Evolutionary conservation across 345 rosid genomes (phyloP).

Genomic region (Corchorus olitorius): DNA sequence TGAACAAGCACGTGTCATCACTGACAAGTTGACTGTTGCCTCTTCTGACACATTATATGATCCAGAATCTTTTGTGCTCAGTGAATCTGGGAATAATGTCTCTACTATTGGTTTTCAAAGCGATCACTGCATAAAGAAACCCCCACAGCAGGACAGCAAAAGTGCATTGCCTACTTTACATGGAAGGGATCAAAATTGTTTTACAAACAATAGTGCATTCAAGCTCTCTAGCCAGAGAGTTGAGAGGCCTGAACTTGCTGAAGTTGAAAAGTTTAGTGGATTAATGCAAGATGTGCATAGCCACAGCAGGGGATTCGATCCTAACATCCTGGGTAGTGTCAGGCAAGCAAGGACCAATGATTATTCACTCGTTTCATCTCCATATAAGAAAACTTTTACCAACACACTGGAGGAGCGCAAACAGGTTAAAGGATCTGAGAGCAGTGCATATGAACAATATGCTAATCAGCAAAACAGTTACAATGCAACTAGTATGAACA

Average conservation of each 20-base stretch:
- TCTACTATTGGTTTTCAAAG: conserved; percentile 21
- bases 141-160: conserved; percentile 28
- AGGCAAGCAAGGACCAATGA: conserved; percentile 23
- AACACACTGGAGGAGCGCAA: conserved; percentile 20
- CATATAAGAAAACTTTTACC: conserved; percentile 21
- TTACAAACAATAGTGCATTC: conserved; percentile 17
- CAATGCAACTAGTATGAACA: conserved; percentile 25
- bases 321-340: conserved; percentile 3
- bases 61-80: conserved; percentile 19
- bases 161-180: conserved; percentile 24
- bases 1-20: conserved; percentile 12
- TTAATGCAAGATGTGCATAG: conserved; percentile 4
- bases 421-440: conserved; percentile 25
- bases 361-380: conserved; percentile 15
- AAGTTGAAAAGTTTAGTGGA: conserved; percentile 22
- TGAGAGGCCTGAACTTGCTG: conserved; percentile 16
- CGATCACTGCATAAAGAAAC: conserved; percentile 12
- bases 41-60: conserved; percentile 14
- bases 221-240: conserved; percentile 24
- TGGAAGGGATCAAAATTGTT: conserved; percentile 30
- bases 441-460: conserved; percentile 20
- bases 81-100: conserved; percentile 24
- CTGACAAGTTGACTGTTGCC: conserved; percentile 19
- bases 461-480: conserved; percentile 14
- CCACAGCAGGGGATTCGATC: conserved; percentile 5